Evolutionary conservation across 2,329 filamentous ascomycete genomes (phyloP), one percentile per base, ranked within the genome.

Genomic region (Ophiocordyceps polyrhachis-furcata): DNA sequence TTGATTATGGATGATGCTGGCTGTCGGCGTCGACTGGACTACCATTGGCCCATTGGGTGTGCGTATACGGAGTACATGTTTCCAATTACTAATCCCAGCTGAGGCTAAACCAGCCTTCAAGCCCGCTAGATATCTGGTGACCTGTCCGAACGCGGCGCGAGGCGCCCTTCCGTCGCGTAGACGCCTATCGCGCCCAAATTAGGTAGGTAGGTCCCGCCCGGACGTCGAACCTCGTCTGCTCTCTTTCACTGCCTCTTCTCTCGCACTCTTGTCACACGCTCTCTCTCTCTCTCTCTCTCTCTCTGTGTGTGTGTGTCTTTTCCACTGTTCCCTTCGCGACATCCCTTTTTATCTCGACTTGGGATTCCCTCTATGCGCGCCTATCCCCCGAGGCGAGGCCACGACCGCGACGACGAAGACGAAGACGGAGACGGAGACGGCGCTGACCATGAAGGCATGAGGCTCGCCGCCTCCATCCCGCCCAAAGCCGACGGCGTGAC

Each of bases 401-500:
- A 29, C 23, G 25, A 42, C 23, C 21, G 23, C 41, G 20, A 28
- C 41, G 41, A 42, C 43, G 37, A 44, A 9, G 35, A 31, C 32
- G n/a, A 44, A 32, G 46, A 19, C 32, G n/a, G 41, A 32, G 46
- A 19, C 23, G 13, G 15, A 23, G 20, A 28, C 41, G 41, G 31
- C 43, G 37, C 46, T 14, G 35, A 31, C 28, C 17, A 44, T 40
- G 46, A 19, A 43, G 43, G 46, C 46, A 43, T 45, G 46, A 45
- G 21, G 21, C 41, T 32, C 17, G 14, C 44, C 13, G 31, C 40
- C 28, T 32, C 38, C 31, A 21, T 25, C 42, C 20, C 20, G 42
- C 44, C 17, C 32, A 40, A 32, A 45, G 42, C 46, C 38, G 38
- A 32, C 29, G 38, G 23, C 19, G 49, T 46, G 59, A 52, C 50